Conservation (phyloP, 805 yeast species). For the Yamadazyma tumulicola region DNA sequence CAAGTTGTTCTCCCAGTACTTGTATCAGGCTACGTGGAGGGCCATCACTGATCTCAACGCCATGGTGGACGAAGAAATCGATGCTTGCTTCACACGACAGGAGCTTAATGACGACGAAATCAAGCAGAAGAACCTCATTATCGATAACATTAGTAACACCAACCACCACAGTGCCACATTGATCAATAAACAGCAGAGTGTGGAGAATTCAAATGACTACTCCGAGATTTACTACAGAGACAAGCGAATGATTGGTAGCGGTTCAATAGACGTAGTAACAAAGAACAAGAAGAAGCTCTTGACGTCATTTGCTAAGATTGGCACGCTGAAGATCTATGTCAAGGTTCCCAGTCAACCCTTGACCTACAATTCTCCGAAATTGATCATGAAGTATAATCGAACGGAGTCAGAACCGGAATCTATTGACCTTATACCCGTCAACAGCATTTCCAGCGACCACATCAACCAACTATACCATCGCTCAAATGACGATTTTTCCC, state of each 20-base stretch:
- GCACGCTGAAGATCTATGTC: slow-evolving; percentile 30
- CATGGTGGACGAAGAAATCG: slow-evolving; percentile 36
- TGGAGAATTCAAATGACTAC: neutral
- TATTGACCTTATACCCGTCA: slow-evolving; percentile 15
- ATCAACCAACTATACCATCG: slow-evolving; percentile 32
- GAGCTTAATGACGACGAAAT: slow-evolving; percentile 27
- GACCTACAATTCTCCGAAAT: slow-evolving; percentile 35
- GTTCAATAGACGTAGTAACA: slow-evolving; percentile 22
- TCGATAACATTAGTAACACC: slow-evolving; percentile 10
- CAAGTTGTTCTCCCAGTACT: slow-evolving; percentile 23
- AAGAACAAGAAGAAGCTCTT: slow-evolving; percentile 37
- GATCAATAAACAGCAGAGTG: slow-evolving; percentile 8
- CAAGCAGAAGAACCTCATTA: slow-evolving; percentile 30
- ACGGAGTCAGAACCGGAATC: slow-evolving; percentile 6
- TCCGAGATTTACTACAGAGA: slow-evolving; percentile 13
- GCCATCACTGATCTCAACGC: slow-evolving; percentile 23
- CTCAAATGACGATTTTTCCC: slow-evolving; percentile 18
- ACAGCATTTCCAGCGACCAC: slow-evolving; percentile 16
- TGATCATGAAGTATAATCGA: slow-evolving; percentile 35
- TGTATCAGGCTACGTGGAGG: slow-evolving; percentile 31
- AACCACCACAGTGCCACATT: slow-evolving; percentile 4
- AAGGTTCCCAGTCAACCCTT: slow-evolving; percentile 32
- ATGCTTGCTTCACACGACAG: slow-evolving; percentile 22
- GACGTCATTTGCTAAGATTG: slow-evolving; percentile 30
- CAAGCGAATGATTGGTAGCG: slow-evolving; percentile 26